These are phyloP conservation scores for Coffea canephora DNA, from an alignment of 257 asterid species.

Conservation along the genomic window DNA sequence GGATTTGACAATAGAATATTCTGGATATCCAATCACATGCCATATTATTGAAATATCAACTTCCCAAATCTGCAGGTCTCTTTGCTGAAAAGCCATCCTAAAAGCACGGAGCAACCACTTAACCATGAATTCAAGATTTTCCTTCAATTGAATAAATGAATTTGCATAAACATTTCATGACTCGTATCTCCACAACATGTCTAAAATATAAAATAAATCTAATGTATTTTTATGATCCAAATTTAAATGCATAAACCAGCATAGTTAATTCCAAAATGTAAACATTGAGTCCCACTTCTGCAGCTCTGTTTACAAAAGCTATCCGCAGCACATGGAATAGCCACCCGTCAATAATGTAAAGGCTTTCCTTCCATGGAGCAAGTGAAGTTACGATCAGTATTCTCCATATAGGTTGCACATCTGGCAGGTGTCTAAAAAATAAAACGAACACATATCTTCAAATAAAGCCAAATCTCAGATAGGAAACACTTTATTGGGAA, in stretches of 20 bases:
- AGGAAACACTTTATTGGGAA: not conserved
- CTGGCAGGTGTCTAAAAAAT: not conserved
- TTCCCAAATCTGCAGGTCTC: not conserved
- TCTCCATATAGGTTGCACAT: not conserved
- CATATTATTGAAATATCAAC: not conserved
- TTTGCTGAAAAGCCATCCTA: not conserved
- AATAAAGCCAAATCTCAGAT: not conserved
- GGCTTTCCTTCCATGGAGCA: not conserved
- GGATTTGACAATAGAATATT: no score
- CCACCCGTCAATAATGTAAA: not conserved
- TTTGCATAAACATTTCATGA: not conserved
- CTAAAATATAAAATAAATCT: not conserved
- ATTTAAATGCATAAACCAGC: not conserved
- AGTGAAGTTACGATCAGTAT: not conserved
- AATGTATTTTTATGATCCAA: not conserved
- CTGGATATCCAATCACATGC: not conserved
- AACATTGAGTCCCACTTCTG: not conserved
- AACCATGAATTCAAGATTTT: not conserved
- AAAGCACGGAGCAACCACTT: not conserved
- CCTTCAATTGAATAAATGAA: not conserved
- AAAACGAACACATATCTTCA: not conserved
- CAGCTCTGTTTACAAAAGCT: not conserved
- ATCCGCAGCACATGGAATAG: not conserved
- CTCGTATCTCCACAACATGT: not conserved
- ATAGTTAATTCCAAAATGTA: not conserved